Evolutionary conservation across 2,329 filamentous ascomycete species (phyloP).

Genomic region (Harringtonia lauricola): DNA sequence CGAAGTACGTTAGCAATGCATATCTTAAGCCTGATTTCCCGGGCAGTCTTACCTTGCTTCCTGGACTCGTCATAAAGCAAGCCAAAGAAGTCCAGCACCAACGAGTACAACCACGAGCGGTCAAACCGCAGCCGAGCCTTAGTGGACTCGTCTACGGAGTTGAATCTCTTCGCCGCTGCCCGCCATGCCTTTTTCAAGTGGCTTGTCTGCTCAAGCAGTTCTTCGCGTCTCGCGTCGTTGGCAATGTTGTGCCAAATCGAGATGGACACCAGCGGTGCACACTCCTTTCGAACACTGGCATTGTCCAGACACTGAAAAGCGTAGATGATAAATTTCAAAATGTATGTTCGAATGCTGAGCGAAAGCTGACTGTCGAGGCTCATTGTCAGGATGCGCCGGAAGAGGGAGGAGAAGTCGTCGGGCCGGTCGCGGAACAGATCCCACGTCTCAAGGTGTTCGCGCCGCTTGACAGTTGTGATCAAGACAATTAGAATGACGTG

Average conservation of each 20-base stretch:
- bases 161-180: slow-evolving; percentile 74
- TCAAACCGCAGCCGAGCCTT: slow-evolving; percentile 83
- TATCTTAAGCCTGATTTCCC: too few species aligned
- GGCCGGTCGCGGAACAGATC: slow-evolving; percentile 67
- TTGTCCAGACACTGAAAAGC: slow-evolving; percentile 93
- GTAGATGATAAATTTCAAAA: slow-evolving; percentile 82
- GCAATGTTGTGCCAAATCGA: slow-evolving; percentile 91
- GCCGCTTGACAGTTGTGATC: slow-evolving; percentile 77
- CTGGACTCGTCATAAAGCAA: slow-evolving; percentile 48
- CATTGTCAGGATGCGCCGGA: slow-evolving; percentile 82
- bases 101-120: slow-evolving; percentile 81
- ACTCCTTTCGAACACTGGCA: slow-evolving; percentile 84
- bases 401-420: slow-evolving; percentile 77
- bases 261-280: slow-evolving; percentile 88
- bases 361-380: slow-evolving; percentile 61
- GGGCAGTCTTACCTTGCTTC: not conserved
- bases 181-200: slow-evolving; percentile 85
- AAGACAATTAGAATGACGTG: slow-evolving; percentile 81
- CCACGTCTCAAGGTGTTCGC: slow-evolving; percentile 84
- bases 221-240: slow-evolving; percentile 62
- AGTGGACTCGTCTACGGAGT: slow-evolving; percentile 67
- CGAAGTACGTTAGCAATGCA: not conserved
- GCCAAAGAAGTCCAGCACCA: slow-evolving; percentile 73
- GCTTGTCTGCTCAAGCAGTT: slow-evolving; percentile 58
- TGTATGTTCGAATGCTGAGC: slow-evolving; percentile 59